A percentile compares a stretch with the other conserved stretches of the same genome.
These are phyloP conservation scores for Phytopythium aichiense DNA, from an alignment of 352 stramenopile genomes.

Conservation along the genomic window DNA sequence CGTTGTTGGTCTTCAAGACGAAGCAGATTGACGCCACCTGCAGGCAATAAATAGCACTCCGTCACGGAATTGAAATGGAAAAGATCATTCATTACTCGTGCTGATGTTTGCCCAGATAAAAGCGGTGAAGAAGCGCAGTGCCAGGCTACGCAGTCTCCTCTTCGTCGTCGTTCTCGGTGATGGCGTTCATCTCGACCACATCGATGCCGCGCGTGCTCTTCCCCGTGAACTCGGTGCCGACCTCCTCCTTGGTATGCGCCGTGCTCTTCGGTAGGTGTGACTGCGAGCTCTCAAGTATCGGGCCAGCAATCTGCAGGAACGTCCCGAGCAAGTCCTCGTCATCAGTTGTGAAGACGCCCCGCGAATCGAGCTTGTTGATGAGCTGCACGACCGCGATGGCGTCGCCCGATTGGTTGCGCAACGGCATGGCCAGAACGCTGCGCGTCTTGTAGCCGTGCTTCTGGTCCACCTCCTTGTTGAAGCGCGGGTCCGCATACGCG, in stretches of 20 bases:
- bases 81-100: not conserved
- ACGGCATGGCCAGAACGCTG: constrained; percentile 85
- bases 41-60: not conserved
- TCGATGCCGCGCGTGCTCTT: constrained; percentile 39
- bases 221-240: constrained; percentile 54
- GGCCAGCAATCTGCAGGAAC: constrained; percentile 86
- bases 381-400: constrained; percentile 87
- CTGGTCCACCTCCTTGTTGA: constrained; percentile 89
- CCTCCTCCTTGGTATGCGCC: constrained; percentile 35
- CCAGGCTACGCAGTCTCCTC: constrained; percentile 16
- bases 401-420: constrained; percentile 66
- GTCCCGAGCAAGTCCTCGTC: constrained; percentile 85
- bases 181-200: constrained; percentile 77
- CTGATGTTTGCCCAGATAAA: not conserved
- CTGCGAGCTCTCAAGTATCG: constrained; percentile 85
- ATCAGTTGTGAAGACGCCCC: constrained; percentile 74
- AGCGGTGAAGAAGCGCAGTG: not conserved
- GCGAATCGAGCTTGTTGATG: constrained; percentile 83
- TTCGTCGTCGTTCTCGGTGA: constrained; percentile 76
- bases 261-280: constrained; percentile 58
- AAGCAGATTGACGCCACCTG: not conserved
- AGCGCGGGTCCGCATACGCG: constrained; percentile 83
- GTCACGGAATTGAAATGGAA: not conserved
- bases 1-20: no score
- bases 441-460: constrained; percentile 85